Conservation (phyloP, 495 filamentous ascomycete genomes). For the Amphirosellinia nigrospora region DNA sequence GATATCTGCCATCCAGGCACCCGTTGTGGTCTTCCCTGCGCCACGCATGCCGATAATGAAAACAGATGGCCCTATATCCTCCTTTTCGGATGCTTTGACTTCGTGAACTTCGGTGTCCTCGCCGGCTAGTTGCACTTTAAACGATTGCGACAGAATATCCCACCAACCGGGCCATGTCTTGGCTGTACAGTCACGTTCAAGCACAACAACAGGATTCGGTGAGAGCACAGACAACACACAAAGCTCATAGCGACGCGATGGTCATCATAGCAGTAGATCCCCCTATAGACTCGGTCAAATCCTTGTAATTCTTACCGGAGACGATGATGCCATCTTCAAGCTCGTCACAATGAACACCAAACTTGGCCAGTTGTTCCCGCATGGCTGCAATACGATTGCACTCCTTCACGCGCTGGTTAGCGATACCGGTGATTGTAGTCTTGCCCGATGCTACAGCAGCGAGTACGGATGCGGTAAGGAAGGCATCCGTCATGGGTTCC, state of each 20-base stretch:
- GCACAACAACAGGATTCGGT: constrained; percentile 77
- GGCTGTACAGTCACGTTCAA: constrained; percentile 88
- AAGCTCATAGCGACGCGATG: constrained; percentile 99
- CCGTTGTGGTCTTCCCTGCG: constrained; percentile 94
- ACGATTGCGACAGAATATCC: constrained; percentile 81
- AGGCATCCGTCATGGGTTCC: constrained; percentile 99
- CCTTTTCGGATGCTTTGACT: constrained; percentile 40
- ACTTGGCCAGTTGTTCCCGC: constrained; percentile 96
- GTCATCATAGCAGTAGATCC: constrained; percentile 96
- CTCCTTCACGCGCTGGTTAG: constrained; percentile 98
- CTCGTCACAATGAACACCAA: constrained; percentile 85
- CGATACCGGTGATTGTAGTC: constrained; percentile 89
- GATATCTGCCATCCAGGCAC: constrained; percentile 77
- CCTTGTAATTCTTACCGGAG: constrained; percentile 67
- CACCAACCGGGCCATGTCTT: constrained; percentile 99
- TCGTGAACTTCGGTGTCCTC: constrained; percentile 59
- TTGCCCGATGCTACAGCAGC: constrained; percentile 88
- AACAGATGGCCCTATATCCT: constrained; percentile 65
- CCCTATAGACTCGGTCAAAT: constrained; percentile 64
- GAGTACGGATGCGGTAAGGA: constrained; percentile 91
- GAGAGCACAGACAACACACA: constrained; percentile 79
- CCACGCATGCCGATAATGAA: constrained; percentile 98
- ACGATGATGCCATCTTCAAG: constrained; percentile 93
- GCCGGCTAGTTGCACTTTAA: constrained; percentile 75
- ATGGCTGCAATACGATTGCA: constrained; percentile 97